These are phyloP conservation scores for Alternaria postmessia DNA, from an alignment of 2,329 filamentous ascomycete species.

Conservation along the genomic window DNA sequence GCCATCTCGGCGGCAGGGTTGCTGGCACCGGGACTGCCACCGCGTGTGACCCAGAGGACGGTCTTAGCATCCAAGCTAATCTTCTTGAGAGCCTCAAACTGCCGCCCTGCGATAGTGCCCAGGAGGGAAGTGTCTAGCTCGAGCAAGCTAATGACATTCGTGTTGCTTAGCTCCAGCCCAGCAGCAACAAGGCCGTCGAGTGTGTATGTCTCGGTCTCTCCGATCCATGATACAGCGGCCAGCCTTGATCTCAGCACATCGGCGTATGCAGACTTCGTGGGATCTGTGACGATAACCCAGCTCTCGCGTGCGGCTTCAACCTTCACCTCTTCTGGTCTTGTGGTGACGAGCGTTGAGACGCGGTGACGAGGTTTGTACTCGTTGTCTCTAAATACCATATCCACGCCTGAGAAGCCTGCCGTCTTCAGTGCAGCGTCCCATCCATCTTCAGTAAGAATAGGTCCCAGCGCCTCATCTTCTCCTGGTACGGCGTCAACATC, in stretches of 20 bases:
- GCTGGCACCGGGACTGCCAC: constrained; percentile 6
- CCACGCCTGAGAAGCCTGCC: constrained; percentile 14
- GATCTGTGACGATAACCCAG: constrained; percentile 8
- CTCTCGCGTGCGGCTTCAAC: constrained; percentile 6
- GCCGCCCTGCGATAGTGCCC: constrained; percentile 8
- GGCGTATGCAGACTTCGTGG: neutral
- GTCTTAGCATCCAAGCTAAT: constrained; percentile 12
- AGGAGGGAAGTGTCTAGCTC: constrained; percentile 17
- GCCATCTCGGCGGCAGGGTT: constrained; percentile 20
- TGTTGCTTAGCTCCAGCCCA: constrained; percentile 10
- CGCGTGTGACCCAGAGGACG: constrained; percentile 17
- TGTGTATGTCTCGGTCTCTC: constrained; percentile 9
- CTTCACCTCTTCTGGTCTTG: constrained; percentile 16
- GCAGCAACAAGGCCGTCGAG: constrained; percentile 6
- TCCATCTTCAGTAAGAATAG: constrained; percentile 13
- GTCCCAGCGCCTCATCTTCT: constrained; percentile 9
- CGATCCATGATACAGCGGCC: constrained; percentile 8
- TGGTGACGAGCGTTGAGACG: constrained; percentile 3
- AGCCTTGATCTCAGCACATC: constrained; percentile 10
- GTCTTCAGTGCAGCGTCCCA: constrained; percentile 32
- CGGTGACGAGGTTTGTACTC: constrained; percentile 11
- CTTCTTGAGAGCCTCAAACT: constrained; percentile 15
- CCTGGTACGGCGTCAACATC: constrained; percentile 8
- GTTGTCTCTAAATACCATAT: constrained; percentile 14
- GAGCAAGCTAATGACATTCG: constrained; percentile 13